Conservation (phyloP, 192 early-diverging fungal genomes). For the Coemansia guatemalensis region DNA sequence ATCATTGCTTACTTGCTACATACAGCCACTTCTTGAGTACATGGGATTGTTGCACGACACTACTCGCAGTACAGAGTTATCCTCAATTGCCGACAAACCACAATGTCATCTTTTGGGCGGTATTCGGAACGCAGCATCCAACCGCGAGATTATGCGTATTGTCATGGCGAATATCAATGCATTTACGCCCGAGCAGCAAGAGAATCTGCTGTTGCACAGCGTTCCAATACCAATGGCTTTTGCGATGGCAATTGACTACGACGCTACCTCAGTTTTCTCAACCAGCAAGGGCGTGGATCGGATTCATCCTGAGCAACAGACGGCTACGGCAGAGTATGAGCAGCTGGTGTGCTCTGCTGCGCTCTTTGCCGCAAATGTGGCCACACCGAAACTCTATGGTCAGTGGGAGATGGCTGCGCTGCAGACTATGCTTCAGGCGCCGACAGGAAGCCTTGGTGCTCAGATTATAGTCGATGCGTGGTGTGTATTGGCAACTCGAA, state of each 20-base stretch:
- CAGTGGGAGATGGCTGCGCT: slow-evolving; percentile 24
- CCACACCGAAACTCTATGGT: slow-evolving; percentile 13
- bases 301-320: slow-evolving; percentile 1
- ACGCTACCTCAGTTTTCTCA: slow-evolving; percentile 19
- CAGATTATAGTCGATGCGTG: slow-evolving; percentile 29
- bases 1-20: slow-evolving; percentile 14
- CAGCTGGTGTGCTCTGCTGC: slow-evolving; percentile 21
- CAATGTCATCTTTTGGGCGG: slow-evolving; percentile 19
- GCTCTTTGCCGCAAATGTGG: slow-evolving; percentile 10
- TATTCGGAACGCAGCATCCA: slow-evolving; percentile 5
- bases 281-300: background rate
- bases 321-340: slow-evolving; percentile 11
- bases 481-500: slow-evolving; percentile 14
- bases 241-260: slow-evolving; percentile 25
- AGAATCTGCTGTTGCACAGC: slow-evolving; percentile 8
- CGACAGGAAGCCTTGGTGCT: slow-evolving; percentile 14
- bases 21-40: slow-evolving; percentile 3
- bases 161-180: slow-evolving; percentile 14
- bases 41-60: slow-evolving; percentile 9
- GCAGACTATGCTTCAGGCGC: slow-evolving; percentile 4
- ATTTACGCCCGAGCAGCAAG: slow-evolving; percentile 27
- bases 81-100: background rate
- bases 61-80: background rate
- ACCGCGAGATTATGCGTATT: slow-evolving; percentile 29
- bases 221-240: slow-evolving; percentile 21